A percentile compares a stretch with the other conserved stretches of the same genome.
These are phyloP conservation scores for Asterella californica DNA, from an alignment of 225 moss, liverwort and hornwort genomes.

Conservation along the genomic window DNA sequence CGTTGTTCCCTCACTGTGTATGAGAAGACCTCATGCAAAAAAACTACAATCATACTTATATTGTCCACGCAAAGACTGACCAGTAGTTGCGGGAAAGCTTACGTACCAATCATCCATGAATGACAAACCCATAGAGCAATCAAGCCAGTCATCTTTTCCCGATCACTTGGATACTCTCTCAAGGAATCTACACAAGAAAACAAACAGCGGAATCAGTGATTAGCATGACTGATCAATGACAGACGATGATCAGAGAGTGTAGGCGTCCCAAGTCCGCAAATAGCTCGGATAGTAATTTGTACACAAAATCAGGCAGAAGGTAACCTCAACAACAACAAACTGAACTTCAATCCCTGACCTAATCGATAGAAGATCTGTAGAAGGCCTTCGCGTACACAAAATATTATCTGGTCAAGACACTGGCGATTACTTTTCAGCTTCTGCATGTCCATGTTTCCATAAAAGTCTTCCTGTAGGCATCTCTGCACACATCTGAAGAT, in stretches of 20 bases:
- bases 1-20: background rate
- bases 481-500: slow-evolving; percentile 49
- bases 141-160: slow-evolving; percentile 63
- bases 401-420: slow-evolving; percentile 71
- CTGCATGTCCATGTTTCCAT: slow-evolving; percentile 68
- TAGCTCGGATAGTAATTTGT: background rate
- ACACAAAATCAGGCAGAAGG: background rate
- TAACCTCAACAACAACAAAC: background rate
- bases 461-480: slow-evolving; percentile 89
- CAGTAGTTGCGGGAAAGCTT: background rate
- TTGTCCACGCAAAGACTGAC: background rate
- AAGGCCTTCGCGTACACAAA: slow-evolving; percentile 61
- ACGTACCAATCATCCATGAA: slow-evolving; percentile 85
- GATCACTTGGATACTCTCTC: slow-evolving; percentile 71
- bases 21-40: background rate
- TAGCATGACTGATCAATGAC: background rate
- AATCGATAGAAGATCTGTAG: slow-evolving; percentile 66
- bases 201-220: background rate
- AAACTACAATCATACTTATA: background rate
- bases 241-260: background rate
- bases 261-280: background rate
- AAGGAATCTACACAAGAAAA: slow-evolving; percentile 57
- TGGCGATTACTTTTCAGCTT: slow-evolving; percentile 65
- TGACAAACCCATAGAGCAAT: slow-evolving; percentile 75
- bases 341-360: slow-evolving; percentile 49